Evolutionary conservation across 2,329 filamentous ascomycete genomes (phyloP).

Genomic region (Penicillium vulpinum): DNA sequence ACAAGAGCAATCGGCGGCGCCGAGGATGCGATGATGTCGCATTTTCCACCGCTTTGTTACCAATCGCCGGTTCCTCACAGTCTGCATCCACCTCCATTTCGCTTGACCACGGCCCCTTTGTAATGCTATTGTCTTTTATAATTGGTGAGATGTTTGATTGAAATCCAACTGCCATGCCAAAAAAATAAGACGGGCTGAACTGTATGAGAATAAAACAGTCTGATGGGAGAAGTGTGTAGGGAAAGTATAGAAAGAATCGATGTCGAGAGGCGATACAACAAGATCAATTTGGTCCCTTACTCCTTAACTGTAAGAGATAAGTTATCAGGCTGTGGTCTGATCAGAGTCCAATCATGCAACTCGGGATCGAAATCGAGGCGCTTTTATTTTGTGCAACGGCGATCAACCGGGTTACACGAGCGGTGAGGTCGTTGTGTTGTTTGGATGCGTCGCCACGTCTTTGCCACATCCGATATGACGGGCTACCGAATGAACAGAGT

Average conservation of each 20-base stretch:
- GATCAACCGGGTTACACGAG: slow-evolving; percentile 1
- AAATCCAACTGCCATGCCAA: slow-evolving; percentile 24
- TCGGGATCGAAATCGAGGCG: background rate
- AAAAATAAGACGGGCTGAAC: background rate
- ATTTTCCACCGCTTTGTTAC: slow-evolving; percentile 7
- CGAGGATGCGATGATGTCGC: slow-evolving; percentile 10
- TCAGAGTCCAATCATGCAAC: slow-evolving; percentile 6
- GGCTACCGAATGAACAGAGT: background rate
- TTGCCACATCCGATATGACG: background rate
- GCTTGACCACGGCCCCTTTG: slow-evolving; percentile 16
- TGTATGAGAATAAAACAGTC: background rate
- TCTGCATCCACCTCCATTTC: slow-evolving; percentile 33
- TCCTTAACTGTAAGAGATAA: background rate
- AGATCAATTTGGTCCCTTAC: background rate
- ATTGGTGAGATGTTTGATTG: slow-evolving; percentile 6
- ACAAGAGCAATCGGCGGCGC: slow-evolving; percentile 37
- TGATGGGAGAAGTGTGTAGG: background rate
- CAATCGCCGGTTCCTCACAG: slow-evolving; percentile 16
- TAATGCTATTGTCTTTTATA: background rate
- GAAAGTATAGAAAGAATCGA: background rate
- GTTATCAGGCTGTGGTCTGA: slow-evolving; percentile 1
- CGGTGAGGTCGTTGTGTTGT: slow-evolving; percentile 6
- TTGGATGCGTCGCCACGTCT: slow-evolving; percentile 9
- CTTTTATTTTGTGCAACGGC: background rate
- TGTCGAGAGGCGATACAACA: background rate